These are phyloP conservation scores for Solanum medicagineum DNA, from an alignment of 257 asterid genomes.

Conservation along the genomic window DNA sequence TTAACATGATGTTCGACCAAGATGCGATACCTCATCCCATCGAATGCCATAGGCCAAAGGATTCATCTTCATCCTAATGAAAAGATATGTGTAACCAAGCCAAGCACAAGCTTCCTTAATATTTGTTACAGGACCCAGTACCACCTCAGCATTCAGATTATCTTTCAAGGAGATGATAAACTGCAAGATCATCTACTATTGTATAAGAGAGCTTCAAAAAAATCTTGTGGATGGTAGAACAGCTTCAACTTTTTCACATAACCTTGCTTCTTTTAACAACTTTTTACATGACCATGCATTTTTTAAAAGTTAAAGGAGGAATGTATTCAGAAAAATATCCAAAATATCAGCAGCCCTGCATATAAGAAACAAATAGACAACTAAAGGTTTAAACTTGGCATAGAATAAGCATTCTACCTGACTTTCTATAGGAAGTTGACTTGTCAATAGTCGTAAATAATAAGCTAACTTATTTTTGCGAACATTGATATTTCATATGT, in stretches of 20 bases:
- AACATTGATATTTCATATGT: too few relatives aligned
- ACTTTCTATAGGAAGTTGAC: constrained; percentile 98
- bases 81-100: constrained; percentile 97
- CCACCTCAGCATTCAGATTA: constrained; percentile 97
- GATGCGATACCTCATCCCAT: constrained; percentile 88
- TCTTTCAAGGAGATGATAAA: constrained; percentile 89
- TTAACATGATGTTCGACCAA: neutral
- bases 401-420: constrained; percentile 38
- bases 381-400: neutral
- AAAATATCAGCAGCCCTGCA: neutral
- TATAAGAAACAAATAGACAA: neutral
- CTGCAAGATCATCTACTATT: constrained; percentile 21
- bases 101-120: constrained; percentile 99
- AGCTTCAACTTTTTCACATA: neutral
- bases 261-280: neutral
- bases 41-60: constrained; percentile 97
- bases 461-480: constrained; percentile 41
- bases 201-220: neutral
- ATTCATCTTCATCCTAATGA: constrained; percentile 95
- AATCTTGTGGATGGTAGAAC: neutral
- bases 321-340: neutral
- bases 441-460: constrained; percentile 83
- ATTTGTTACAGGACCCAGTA: constrained; percentile 95
- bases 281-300: neutral
- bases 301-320: neutral